phyloP scores from a whole-genome alignment of 2,329 filamentous ascomycete species.

The Nemania sp. region DNA sequence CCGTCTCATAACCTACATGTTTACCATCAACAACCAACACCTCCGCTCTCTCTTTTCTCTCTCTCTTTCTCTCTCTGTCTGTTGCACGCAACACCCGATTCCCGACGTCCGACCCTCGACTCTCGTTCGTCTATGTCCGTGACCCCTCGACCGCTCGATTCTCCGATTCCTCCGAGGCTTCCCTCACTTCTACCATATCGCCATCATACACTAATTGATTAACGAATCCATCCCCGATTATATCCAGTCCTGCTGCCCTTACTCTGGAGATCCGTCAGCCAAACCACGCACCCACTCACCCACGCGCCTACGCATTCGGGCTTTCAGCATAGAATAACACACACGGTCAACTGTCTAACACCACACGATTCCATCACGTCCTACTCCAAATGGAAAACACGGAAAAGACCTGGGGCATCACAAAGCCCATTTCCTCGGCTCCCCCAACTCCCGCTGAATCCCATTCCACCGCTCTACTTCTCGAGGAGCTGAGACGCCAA shows the following conservation, averaged over 20 bases:
- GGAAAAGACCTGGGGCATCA: conserved; percentile 70
- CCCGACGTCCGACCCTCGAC: neutral
- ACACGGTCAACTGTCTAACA: neutral
- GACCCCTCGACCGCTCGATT: neutral
- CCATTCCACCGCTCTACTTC: conserved; percentile 79
- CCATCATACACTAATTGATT: neutral
- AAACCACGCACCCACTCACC: neutral
- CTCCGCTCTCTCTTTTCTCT: neutral
- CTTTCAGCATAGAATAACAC: neutral
- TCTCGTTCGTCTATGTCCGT: neutral
- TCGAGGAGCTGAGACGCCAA: conserved; percentile 86
- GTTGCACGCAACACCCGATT: neutral
- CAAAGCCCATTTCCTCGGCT: conserved; percentile 81
- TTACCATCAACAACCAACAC: neutral
- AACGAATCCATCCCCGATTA: neutral
- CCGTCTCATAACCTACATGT: neutral
- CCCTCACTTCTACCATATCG: neutral
- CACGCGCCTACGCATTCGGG: neutral
- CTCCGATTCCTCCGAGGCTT: neutral
- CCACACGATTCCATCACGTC: no score
- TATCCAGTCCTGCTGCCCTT: neutral
- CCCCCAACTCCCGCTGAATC: conserved; percentile 83
- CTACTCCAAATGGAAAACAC: conserved; percentile 44
- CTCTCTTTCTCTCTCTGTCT: no score
- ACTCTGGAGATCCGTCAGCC: neutral